A percentile compares a stretch with the other conserved stretches of the same genome.
Evolutionary conservation across 2,329 filamentous ascomycete species (phyloP).

Genomic region (Aureobasidium sp.): DNA sequence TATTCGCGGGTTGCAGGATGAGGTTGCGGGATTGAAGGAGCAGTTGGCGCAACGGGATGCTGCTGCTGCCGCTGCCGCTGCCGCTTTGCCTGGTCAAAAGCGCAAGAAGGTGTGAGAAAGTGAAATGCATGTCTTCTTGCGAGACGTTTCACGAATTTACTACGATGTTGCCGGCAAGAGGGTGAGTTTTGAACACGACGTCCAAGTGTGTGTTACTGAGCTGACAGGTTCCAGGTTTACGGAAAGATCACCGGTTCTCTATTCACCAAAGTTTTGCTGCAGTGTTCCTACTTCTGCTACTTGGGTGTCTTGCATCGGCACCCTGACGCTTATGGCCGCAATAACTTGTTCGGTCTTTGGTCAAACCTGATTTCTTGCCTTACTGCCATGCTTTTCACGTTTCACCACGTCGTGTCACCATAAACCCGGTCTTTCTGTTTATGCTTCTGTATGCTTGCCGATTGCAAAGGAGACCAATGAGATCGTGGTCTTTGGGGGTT

Average conservation of each 20-base stretch:
- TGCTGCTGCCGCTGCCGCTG: background rate
- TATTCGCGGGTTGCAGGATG: background rate
- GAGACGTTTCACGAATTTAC: background rate
- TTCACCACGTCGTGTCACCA: background rate
- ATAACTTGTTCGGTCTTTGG: background rate
- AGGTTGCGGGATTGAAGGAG: background rate
- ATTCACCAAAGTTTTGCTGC: background rate
- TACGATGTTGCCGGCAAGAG: background rate
- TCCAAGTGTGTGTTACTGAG: background rate
- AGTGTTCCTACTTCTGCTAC: background rate
- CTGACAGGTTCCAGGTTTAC: background rate
- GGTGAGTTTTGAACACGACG: background rate
- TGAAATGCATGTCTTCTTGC: background rate
- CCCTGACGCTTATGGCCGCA: background rate
- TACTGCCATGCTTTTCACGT: background rate
- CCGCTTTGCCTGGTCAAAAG: background rate
- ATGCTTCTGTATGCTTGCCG: background rate
- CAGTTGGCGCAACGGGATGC: slow-evolving; percentile 4
- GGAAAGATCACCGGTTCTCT: background rate
- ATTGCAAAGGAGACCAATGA: background rate
- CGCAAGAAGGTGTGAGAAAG: background rate
- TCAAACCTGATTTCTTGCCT: background rate
- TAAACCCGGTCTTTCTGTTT: background rate
- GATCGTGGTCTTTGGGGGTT: background rate
- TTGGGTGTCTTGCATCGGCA: background rate